Evolutionary conservation across 768 basidiomycete genomes (phyloP).

Genomic region (Leucosporidium creatinivorum): DNA sequence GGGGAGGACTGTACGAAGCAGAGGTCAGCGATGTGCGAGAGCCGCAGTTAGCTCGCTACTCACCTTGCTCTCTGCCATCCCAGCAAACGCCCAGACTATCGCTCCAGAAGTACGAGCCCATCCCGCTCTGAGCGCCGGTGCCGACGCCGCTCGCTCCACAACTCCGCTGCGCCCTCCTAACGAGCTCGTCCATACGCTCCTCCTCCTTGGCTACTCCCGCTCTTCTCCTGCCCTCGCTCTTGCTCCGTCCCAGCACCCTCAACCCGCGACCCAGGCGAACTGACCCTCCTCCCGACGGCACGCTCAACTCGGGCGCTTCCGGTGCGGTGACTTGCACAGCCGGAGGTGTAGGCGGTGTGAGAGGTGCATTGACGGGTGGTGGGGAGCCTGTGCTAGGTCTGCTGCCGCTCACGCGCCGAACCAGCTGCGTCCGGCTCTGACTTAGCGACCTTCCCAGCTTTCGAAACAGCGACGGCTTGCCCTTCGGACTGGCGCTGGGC

Average conservation of each 20-base stretch:
- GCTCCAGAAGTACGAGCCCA: slow-evolving; percentile 8
- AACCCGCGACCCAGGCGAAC: slow-evolving; percentile 2
- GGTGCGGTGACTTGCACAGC: neutral
- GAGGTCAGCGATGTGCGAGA: neutral
- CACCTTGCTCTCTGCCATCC: slow-evolving; percentile 19
- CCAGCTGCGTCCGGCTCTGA: slow-evolving; percentile 1
- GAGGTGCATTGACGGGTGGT: neutral
- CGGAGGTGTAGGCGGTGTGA: neutral
- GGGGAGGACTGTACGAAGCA: slow-evolving; percentile 5
- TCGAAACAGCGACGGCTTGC: neutral
- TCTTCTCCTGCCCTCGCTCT: slow-evolving; percentile 4
- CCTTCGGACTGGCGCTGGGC: slow-evolving; percentile 3
- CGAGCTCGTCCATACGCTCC: slow-evolving; percentile 1
- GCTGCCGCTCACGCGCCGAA: slow-evolving; percentile 13
- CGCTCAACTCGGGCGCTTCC: neutral
- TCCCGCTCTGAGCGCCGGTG: neutral
- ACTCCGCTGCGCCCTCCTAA: neutral
- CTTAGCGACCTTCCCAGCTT: slow-evolving; percentile 2
- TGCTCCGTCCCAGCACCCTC: slow-evolving; percentile 9
- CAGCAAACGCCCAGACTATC: slow-evolving; percentile 14
- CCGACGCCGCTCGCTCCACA: neutral
- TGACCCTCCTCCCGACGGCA: neutral
- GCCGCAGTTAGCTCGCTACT: neutral
- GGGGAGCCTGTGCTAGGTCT: too few relatives aligned
- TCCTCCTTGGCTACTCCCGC: neutral